Base-by-base conservation (phyloP, 2,329 filamentous ascomycete genomes). In the Epichloe elymi region DNA sequence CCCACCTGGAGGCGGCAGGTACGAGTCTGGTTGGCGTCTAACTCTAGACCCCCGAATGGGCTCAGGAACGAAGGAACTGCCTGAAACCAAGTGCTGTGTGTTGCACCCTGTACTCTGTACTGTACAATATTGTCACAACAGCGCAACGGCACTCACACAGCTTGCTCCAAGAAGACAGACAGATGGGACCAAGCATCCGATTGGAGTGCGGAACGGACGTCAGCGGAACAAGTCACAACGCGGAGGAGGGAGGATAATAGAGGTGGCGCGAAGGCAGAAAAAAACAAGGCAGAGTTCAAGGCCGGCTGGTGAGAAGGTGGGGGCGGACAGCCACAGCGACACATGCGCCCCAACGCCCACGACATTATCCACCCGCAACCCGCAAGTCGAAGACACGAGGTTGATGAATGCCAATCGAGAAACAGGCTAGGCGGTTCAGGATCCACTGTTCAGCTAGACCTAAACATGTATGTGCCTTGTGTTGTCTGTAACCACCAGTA, bases 261-360 rank as follows among this genome's bases (percentile, higher is more conserved):
- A 11, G 23, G 42, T 26, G 19, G 41, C 41, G 41, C 20, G 12
- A 30, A n/a, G 38, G 15, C 17, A 40, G 12, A 14, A n/a, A 39
- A 46, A 51, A 51, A 51, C 44, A 51, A 51, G 50, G 50, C 20
- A 48, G 45, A 48, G 30, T 35, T 46, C 17, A 30, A 35, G 36
- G 26, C 23, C 10, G 15, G 48, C 38, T 15, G 33, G 35, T 35
- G 35, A 33, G 30, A 45, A 44, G 35, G 42, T 38, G 40, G 40
- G 47, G 42, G 23, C n/a, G 26, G 39, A 37, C 44, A 44, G 50
- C 46, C 45, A 51, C 50, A 44, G n/a, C 39, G 39, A 23, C 23
- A 41, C 35, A 17, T 10, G 19, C 48, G 35, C 39, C 17, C 20
- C 7, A 8, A 20, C 33, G n/a, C 33, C n/a, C 45, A 26, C 36